phyloP scores from a whole-genome alignment of 768 basidiomycete species.

The Lyophyllum decastes region DNA sequence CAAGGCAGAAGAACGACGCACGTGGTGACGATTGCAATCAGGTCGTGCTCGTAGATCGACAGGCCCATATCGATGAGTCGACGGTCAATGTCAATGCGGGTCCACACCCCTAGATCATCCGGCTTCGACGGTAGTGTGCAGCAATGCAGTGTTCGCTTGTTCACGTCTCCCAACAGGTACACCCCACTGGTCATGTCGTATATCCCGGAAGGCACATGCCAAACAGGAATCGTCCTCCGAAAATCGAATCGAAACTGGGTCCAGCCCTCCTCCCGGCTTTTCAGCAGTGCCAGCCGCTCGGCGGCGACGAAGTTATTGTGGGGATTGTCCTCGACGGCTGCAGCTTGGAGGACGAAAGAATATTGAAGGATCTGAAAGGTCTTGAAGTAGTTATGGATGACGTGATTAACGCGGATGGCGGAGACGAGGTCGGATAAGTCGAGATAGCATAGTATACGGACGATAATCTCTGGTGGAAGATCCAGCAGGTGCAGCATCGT shows the following conservation, averaged over 20 bases:
- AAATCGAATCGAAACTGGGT: conserved; percentile 24
- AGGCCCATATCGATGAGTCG: conserved; percentile 44
- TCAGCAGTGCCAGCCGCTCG: conserved; percentile 28
- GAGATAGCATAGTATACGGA: conserved; percentile 28
- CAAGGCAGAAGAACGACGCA: conserved; percentile 17
- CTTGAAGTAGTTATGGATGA: conserved; percentile 25
- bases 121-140: conserved; percentile 30
- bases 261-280: conserved; percentile 33
- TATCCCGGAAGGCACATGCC: conserved; percentile 34
- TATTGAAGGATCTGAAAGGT: conserved; percentile 34
- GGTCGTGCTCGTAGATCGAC: conserved; percentile 42
- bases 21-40: conserved; percentile 42
- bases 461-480: conserved; percentile 32
- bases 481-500: conserved; percentile 18
- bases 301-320: background rate
- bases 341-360: conserved; percentile 23
- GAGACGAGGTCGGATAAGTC: conserved; percentile 23
- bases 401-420: conserved; percentile 22
- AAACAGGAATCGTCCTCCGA: conserved; percentile 25
- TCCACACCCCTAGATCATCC: conserved; percentile 29
- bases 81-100: conserved; percentile 23
- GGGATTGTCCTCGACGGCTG: conserved; percentile 31
- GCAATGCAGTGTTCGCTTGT: conserved; percentile 28
- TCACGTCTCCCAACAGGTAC: conserved; percentile 35
- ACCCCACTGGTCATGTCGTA: conserved; percentile 43